Base-by-base conservation (phyloP, 139 green algal genomes). In the Chlorella sp. region DNA sequence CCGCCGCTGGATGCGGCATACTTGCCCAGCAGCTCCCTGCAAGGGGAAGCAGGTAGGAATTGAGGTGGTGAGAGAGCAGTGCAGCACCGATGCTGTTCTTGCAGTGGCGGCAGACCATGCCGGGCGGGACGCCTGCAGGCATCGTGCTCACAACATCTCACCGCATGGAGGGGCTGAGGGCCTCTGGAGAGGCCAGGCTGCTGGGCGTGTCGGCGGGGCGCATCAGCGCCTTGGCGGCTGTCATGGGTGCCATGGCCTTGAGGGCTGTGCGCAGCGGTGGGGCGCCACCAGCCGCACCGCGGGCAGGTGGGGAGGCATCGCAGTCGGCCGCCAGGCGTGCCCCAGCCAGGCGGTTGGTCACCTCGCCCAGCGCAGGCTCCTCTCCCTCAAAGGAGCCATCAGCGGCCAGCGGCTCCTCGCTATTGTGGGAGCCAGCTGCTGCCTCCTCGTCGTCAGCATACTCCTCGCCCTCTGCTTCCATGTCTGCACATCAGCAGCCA, bases 21-120 rank as follows among this genome's bases (percentile, higher is more conserved):
- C 81, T 90, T 90, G 41, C 86, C 86, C 32, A 90, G 82, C 48
- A 90, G 84, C 80, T 87, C 73, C 54, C 82, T 86, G 82, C 58
- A 81, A 8, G 34, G 22, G 51, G 20, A 46, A 7, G 26, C 32
- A 73, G 4, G 14, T 1, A 82, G 34, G n/a, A 72, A 38, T n/a
- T 26, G 54, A 43, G 3, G n/a, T 68, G 26, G 9, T 36, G 7
- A 34, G 32, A 68, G 1, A 68, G 30, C 2, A 34, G 1, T 1
- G 1, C 14, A 36, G 56, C 56, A 65, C 3, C 26, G 3, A 20
- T 65, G 22, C 30, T 26, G 7, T 65, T 65, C 56, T 24, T n/a
- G 56, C 7, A 65, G 56, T 65, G 56, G 22, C 30, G 22, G 3
- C 9, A 51, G 36, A 51, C 38, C 69, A 9, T 51, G 34, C 69